These are phyloP conservation scores for Eucalyptus camaldulensis DNA, from an alignment of 345 rosid genomes.

Conservation along the genomic window DNA sequence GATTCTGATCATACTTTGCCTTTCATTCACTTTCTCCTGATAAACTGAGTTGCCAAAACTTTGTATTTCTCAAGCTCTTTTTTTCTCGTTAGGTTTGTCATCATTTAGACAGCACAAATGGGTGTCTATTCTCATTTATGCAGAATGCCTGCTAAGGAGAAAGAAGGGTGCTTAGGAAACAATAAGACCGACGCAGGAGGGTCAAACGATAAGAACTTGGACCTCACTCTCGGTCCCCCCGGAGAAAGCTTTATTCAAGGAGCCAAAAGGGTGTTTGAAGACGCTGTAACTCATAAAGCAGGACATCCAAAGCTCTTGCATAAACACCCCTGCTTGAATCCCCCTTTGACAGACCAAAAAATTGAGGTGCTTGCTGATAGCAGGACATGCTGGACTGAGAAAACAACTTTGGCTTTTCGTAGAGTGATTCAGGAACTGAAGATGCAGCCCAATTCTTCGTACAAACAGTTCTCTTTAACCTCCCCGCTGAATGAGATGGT, in stretches of 20 bases:
- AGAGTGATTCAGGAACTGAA: not conserved
- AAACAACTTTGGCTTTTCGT: not conserved
- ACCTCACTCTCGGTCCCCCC: constrained; percentile 32
- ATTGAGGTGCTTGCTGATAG: not conserved
- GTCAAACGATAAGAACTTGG: constrained; percentile 19
- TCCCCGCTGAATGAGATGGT: not conserved
- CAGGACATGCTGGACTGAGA: not conserved
- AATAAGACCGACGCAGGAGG: not conserved
- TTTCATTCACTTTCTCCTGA: not conserved
- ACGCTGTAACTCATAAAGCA: not conserved
- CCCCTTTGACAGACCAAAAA: not conserved
- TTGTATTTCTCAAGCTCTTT: not conserved
- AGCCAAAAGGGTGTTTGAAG: constrained; percentile 7
- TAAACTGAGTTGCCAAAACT: not conserved
- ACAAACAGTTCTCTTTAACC: not conserved
- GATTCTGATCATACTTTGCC: not conserved
- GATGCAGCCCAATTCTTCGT: not conserved
- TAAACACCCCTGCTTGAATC: not conserved
- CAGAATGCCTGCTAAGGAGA: not conserved
- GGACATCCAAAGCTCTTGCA: not conserved
- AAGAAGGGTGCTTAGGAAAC: not conserved
- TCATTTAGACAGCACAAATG: not conserved
- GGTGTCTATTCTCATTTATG: not conserved
- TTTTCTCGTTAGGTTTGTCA: not conserved
- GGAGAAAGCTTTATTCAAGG: constrained; percentile 5